These are phyloP conservation scores for Climacium dendroides DNA, from an alignment of 225 moss, liverwort and hornwort species.

Conservation along the genomic window DNA sequence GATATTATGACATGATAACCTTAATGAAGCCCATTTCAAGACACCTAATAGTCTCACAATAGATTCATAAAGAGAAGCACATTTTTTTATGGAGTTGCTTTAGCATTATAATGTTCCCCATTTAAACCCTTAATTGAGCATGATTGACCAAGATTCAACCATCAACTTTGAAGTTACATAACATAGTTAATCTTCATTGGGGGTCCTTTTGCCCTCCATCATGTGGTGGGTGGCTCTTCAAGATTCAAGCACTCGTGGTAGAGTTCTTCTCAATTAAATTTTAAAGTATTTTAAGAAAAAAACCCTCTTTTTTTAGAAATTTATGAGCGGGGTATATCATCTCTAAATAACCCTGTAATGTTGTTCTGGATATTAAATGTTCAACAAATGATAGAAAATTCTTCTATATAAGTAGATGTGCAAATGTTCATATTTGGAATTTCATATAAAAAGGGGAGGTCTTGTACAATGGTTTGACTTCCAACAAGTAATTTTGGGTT, in stretches of 20 bases:
- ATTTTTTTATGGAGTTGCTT: neutral
- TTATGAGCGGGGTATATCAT: neutral
- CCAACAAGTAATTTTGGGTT: too few relatives aligned
- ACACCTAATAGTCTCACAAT: too few relatives aligned
- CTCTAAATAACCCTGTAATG: neutral
- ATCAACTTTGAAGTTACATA: neutral
- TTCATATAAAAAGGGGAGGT: too few relatives aligned
- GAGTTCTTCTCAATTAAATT: neutral
- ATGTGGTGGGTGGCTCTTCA: fast-evolving
- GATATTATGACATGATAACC: too few relatives aligned
- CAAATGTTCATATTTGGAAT: too few relatives aligned
- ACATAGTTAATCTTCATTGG: neutral
- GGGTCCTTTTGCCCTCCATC: fast-evolving
- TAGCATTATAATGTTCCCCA: neutral
- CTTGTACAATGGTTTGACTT: too few relatives aligned
- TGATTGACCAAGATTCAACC: neutral
- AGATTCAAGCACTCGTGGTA: fast-evolving
- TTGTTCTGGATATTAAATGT: too few relatives aligned
- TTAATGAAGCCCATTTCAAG: neutral
- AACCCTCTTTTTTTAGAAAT: fast-evolving
- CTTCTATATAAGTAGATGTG: too few relatives aligned
- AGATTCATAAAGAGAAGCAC: neutral
- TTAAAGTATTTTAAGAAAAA: neutral
- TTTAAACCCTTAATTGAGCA: too few relatives aligned
- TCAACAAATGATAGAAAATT: too few relatives aligned